phyloP scores from a whole-genome alignment of 148 eudicot genomes.

The Spergularia marina region DNA sequence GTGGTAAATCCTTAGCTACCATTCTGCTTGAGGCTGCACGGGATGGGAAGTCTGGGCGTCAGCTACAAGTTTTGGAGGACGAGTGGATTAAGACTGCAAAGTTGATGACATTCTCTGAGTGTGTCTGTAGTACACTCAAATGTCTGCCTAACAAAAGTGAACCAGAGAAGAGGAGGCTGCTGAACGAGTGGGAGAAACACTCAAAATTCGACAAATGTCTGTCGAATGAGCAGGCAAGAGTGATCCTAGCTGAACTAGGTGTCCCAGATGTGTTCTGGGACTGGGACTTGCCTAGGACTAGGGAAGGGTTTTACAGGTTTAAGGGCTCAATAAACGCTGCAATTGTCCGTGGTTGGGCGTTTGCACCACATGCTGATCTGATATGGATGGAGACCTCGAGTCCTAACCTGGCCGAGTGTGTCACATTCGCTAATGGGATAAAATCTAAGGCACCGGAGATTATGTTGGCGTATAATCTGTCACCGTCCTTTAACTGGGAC shows the following conservation, averaged over 20 bases:
- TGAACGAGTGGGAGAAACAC: conserved; percentile 52
- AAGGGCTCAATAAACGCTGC: conserved; percentile 68
- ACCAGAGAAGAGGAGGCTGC: conserved; percentile 48
- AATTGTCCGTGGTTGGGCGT: conserved; percentile 72
- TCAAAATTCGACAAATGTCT: conserved; percentile 53
- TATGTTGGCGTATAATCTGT: conserved; percentile 73
- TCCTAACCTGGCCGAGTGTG: conserved; percentile 66
- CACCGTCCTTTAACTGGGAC: conserved; percentile 91
- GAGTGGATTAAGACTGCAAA: conserved; percentile 48
- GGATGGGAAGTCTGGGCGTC: conserved; percentile 51
- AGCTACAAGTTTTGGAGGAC: conserved; percentile 67
- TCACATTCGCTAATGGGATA: conserved; percentile 52
- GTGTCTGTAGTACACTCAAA: conserved; percentile 46
- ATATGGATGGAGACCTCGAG: conserved; percentile 83
- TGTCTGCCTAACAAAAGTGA: conserved; percentile 36
- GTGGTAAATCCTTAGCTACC: conserved; percentile 48
- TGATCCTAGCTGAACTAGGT: conserved; percentile 49
- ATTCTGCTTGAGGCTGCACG: conserved; percentile 47
- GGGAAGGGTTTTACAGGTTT: conserved; percentile 81
- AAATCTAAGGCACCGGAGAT: conserved; percentile 49
- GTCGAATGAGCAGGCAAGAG: conserved; percentile 50
- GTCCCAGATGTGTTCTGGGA: conserved; percentile 60
- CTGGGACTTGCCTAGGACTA: conserved; percentile 75
- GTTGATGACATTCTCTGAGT: conserved; percentile 63
- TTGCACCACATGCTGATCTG: conserved; percentile 48